phyloP scores from a whole-genome alignment of 2,329 filamentous ascomycete genomes.

The Fusarium neocosmosporiellum region DNA sequence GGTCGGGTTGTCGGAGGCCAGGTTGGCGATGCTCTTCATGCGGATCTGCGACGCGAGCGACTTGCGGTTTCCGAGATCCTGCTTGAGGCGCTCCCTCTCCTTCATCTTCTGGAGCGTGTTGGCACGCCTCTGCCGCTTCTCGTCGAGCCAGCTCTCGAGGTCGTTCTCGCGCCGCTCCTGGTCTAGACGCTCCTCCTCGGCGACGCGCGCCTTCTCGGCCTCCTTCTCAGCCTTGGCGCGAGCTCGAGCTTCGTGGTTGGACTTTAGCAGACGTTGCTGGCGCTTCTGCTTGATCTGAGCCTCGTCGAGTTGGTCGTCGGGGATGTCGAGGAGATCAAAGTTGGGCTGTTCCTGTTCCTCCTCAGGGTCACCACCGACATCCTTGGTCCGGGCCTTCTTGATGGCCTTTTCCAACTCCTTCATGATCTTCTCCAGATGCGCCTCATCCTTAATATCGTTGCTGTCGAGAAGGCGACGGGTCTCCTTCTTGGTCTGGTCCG shows the following conservation, averaged over 20 bases:
- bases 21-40: slow-evolving; percentile 97
- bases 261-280: slow-evolving; percentile 92
- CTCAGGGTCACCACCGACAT: slow-evolving; percentile 84
- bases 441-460: slow-evolving; percentile 93
- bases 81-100: slow-evolving; percentile 91
- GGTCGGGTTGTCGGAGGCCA: slow-evolving; percentile 87
- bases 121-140: slow-evolving; percentile 80
- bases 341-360: slow-evolving; percentile 85
- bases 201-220: slow-evolving; percentile 84
- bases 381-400: slow-evolving; percentile 90
- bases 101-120: slow-evolving; percentile 85
- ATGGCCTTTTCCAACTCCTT: slow-evolving; percentile 92
- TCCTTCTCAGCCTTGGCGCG: slow-evolving; percentile 98
- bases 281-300: slow-evolving; percentile 91
- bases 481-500: slow-evolving; percentile 89
- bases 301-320: slow-evolving; percentile 94
- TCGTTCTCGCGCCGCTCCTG: slow-evolving; percentile 85
- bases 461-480: slow-evolving; percentile 85
- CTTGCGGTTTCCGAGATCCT: slow-evolving; percentile 95
- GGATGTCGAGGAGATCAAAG: slow-evolving; percentile 88
- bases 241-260: slow-evolving; percentile 90
- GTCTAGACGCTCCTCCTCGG: slow-evolving; percentile 86
- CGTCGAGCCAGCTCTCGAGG: slow-evolving; percentile 86
- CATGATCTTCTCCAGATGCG: slow-evolving; percentile 83
- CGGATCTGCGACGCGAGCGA: slow-evolving; percentile 95